Evolutionary conservation across 2,329 filamentous ascomycete genomes (phyloP).

Genomic region (Arthrinium puccinioides): DNA sequence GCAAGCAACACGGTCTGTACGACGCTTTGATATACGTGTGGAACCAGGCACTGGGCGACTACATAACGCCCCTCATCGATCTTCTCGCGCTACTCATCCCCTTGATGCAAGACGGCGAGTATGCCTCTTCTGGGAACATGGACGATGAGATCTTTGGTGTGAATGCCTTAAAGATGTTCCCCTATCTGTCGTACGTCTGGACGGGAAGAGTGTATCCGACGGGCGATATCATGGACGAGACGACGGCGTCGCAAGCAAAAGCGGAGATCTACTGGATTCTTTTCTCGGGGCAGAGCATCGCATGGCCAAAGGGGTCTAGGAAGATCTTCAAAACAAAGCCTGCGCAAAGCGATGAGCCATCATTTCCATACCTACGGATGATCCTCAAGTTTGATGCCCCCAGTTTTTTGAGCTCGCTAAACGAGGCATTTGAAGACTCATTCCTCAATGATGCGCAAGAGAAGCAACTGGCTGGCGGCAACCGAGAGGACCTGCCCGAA

Average conservation of each 20-base stretch:
- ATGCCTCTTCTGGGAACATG: constrained; percentile 44
- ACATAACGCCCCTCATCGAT: constrained; percentile 83
- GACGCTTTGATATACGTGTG: constrained; percentile 96
- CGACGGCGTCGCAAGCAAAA: constrained; percentile 70
- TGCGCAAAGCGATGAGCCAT: constrained; percentile 52
- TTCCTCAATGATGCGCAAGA: constrained; percentile 81
- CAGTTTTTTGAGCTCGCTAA: constrained; percentile 89
- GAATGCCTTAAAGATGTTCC: constrained; percentile 85
- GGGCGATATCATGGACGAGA: constrained; percentile 64
- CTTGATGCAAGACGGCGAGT: constrained; percentile 48
- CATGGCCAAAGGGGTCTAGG: constrained; percentile 63
- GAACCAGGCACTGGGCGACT: constrained; percentile 85
- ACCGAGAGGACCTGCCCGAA: constrained; percentile 47
- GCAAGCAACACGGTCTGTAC: constrained; percentile 86
- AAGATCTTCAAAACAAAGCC: constrained; percentile 56
- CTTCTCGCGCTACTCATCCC: constrained; percentile 63
- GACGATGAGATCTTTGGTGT: constrained; percentile 55
- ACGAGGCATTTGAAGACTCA: constrained; percentile 93
- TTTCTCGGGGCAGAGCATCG: constrained; percentile 74
- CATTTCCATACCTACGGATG: constrained; percentile 78
- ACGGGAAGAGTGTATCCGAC: constrained; percentile 91
- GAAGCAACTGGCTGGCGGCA: constrained; percentile 46
- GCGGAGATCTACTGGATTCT: constrained; percentile 87
- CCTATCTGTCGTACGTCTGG: constrained; percentile 85
- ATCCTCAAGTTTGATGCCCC: constrained; percentile 84